Evolutionary conservation across 148 eudicot species (phyloP), one percentile per base, ranked within the genome.

Genomic region (Diospyros kaki): DNA sequence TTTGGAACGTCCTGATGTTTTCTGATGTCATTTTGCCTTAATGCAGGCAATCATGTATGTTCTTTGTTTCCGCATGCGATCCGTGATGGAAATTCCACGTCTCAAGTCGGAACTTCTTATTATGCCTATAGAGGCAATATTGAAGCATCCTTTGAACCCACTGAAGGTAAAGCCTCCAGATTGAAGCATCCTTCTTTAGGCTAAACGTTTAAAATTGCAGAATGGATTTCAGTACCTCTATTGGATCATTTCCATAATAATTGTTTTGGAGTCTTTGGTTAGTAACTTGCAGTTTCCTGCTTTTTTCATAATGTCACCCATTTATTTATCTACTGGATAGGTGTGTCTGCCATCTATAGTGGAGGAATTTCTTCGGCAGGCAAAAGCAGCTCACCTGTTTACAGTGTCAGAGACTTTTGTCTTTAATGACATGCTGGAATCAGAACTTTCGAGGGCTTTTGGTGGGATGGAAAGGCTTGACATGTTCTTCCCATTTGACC

Each of bases 271-370:
- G 14, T 43, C 52, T 14, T 46, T 28, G 45, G 75, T 60, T 55
- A 44, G 55, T 58, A n/a, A 51, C 76, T 58, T 66, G 28, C 2
- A 13, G 40, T 12, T 48, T 68, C 38, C 43, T 64, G 48, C 42
- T 38, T 28, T 2, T 3, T 38, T 41, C 6, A 5, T 44, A 43
- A 50, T n/a, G 46, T 38, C 68, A 18, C 70, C 43, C 43, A 15
- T 41, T 17, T 8, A n/a, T 7, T 48, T 51, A 45, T 60, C 54
- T 28, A 43, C 39, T 61, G 18, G 39, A 55, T 86, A 96, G 99
- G 99, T 96, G 38, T 96, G 99, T 81, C 81, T 96, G 84, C 98
- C 99, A 64, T 96, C 98, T 14, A 91, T 96, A 81, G 99, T 96
- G 10, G 90, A 88, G 53, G 99, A 93, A 81, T 96, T 96, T 84